These are phyloP conservation scores for Chlamydomonas schloesseri DNA, from an alignment of 139 green algal genomes.

Conservation along the genomic window DNA sequence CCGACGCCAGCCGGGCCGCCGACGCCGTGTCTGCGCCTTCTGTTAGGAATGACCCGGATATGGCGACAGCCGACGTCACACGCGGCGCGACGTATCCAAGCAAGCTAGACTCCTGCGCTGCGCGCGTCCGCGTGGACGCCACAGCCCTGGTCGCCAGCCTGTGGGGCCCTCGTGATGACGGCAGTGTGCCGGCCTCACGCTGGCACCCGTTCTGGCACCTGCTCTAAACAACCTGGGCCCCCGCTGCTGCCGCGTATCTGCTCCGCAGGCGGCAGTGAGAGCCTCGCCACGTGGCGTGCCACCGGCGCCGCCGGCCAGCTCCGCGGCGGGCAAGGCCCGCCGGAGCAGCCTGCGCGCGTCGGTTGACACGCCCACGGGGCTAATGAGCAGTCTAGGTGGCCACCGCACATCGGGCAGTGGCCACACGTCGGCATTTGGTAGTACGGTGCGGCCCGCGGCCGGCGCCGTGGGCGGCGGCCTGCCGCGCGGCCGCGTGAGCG, in stretches of 20 bases:
- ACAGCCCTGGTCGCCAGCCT: neutral
- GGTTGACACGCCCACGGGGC: neutral
- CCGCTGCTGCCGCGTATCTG: slow-evolving; percentile 28
- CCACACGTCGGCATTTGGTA: neutral
- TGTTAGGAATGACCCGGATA: too few species aligned
- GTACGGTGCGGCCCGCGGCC: too few species aligned
- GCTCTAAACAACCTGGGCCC: neutral
- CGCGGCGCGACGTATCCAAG: too few species aligned
- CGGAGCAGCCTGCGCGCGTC: too few species aligned
- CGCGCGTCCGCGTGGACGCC: too few species aligned
- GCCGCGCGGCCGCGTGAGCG: too few species aligned
- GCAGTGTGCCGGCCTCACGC: neutral
- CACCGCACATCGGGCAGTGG: neutral
- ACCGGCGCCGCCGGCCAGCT: neutral
- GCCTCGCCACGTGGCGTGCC: neutral
- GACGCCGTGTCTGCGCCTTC: too few species aligned
- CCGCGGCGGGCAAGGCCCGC: neutral
- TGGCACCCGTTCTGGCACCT: slow-evolving; percentile 44
- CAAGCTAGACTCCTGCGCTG: too few species aligned
- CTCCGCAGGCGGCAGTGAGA: slow-evolving; percentile 40
- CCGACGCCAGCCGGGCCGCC: too few species aligned
- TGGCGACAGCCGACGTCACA: too few species aligned
- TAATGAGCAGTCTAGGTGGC: too few species aligned
- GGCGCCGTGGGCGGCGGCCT: too few species aligned
- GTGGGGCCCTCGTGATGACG: neutral